Percentiles rank a stretch among this genome's conserved stretches.
These are phyloP conservation scores for Fusarium luffae DNA, from an alignment of 2,329 filamentous ascomycete genomes.

Conservation along the genomic window DNA sequence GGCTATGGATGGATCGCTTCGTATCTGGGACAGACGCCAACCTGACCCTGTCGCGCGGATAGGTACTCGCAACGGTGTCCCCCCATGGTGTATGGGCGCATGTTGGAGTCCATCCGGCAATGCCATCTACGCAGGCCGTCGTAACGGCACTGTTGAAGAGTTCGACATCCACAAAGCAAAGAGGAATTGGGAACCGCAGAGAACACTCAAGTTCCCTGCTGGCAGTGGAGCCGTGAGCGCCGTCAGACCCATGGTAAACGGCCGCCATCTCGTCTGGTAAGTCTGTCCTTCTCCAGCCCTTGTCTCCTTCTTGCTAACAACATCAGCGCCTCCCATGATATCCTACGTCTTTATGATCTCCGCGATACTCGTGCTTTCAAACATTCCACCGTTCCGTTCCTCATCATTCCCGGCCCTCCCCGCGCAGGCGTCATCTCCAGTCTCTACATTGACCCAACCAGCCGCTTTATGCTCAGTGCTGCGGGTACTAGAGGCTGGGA, in stretches of 20 bases:
- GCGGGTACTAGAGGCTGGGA: constrained; percentile 97
- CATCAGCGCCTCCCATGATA: constrained; percentile 87
- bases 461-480: constrained; percentile 89
- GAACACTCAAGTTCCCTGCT: constrained; percentile 86
- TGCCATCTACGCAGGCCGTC: constrained; percentile 89
- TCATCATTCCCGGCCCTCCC: constrained; percentile 91
- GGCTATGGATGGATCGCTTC: constrained; percentile 85
- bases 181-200: constrained; percentile 75
- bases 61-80: constrained; percentile 76
- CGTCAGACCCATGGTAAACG: constrained; percentile 90
- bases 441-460: constrained; percentile 87
- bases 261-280: constrained; percentile 85
- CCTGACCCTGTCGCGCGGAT: constrained; percentile 83
- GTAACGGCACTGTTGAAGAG: constrained; percentile 95
- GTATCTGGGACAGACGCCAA: constrained; percentile 91
- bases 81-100: constrained; percentile 97
- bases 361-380: constrained; percentile 72
- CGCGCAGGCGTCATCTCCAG: constrained; percentile 87
- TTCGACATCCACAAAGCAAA: constrained; percentile 83
- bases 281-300: constrained; percentile 19
- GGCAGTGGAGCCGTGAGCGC: constrained; percentile 92
- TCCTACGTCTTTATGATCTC: constrained; percentile 91
- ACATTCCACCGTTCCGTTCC: constrained; percentile 87
- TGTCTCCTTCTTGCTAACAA: background rate
- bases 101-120: constrained; percentile 98